These are phyloP conservation scores for Prunus campanulata DNA, from an alignment of 306 rosid species.

Conservation along the genomic window DNA sequence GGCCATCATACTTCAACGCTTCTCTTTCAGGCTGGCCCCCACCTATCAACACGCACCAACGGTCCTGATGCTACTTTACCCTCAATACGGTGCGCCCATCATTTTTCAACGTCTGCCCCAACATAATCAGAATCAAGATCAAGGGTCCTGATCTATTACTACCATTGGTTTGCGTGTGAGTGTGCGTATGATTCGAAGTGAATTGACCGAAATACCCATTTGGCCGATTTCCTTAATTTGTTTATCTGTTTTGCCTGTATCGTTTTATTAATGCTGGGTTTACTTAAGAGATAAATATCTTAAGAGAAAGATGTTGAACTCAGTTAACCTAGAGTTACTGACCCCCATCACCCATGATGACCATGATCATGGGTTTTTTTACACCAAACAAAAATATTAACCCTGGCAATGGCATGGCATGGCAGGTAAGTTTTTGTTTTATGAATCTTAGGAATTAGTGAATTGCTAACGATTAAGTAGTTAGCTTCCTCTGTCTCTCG, in stretches of 20 bases:
- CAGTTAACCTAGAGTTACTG: constrained; percentile 2
- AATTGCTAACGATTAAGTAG: constrained; percentile 61
- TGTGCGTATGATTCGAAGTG: constrained; percentile 16
- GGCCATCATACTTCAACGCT: constrained; percentile 78
- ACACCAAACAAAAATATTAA: constrained; percentile 19
- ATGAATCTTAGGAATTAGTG: constrained; percentile 44
- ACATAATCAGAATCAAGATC: background rate
- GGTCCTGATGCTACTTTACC: constrained; percentile 89
- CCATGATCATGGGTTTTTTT: constrained; percentile 14
- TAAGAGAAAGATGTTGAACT: constrained; percentile 6
- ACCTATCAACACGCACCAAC: constrained; percentile 92
- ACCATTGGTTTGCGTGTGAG: constrained; percentile 8
- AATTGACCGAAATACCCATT: constrained; percentile 38
- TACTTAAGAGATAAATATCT: background rate
- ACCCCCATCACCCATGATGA: background rate
- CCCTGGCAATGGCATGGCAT: constrained; percentile 21
- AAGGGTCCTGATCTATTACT: constrained; percentile 16
- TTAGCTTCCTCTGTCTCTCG: constrained; percentile 18
- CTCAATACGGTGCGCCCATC: constrained; percentile 92
- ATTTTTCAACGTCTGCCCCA: constrained; percentile 44
- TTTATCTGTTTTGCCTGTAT: background rate
- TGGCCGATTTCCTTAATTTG: background rate
- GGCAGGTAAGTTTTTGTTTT: constrained; percentile 35
- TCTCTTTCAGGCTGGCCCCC: constrained; percentile 79
- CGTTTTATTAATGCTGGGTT: background rate